phyloP scores from a whole-genome alignment of 1,139 yeast genomes.

The Pichia sp. region DNA sequence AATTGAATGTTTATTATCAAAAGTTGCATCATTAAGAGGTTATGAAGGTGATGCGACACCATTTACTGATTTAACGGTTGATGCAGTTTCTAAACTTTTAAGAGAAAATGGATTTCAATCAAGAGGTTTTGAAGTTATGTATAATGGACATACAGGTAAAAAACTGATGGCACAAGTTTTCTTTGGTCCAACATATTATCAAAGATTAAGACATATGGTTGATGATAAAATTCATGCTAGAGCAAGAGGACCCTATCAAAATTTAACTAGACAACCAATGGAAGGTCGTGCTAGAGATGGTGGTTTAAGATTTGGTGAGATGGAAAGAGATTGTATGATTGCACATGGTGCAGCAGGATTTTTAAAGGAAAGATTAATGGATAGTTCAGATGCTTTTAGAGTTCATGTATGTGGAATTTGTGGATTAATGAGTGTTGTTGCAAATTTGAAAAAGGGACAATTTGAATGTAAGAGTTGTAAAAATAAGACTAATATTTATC shows the following conservation, averaged over 20 bases:
- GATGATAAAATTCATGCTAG: constrained; percentile 99
- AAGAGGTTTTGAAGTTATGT: constrained; percentile 97
- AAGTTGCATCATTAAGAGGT: constrained; percentile 92
- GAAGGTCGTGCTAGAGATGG: constrained; percentile 99
- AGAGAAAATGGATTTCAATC: constrained; percentile 97
- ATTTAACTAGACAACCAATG: constrained; percentile 96
- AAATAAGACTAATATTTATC: constrained; percentile 96
- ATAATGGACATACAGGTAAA: constrained; percentile 97
- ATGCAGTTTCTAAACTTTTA: constrained; percentile 83
- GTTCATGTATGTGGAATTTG: constrained; percentile 98
- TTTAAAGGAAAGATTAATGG: constrained; percentile 95
- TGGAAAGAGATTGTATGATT: constrained; percentile 99
- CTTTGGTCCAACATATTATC: constrained; percentile 98
- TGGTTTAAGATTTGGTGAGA: constrained; percentile 98
- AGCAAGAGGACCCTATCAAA: constrained; percentile 99
- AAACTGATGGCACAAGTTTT: constrained; percentile 96
- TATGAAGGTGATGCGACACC: constrained; percentile 99
- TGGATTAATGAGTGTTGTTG: constrained; percentile 96
- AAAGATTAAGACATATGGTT: constrained; percentile 98
- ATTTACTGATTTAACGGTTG: constrained; percentile 95
- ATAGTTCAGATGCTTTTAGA: constrained; percentile 97
- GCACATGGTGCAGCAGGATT: constrained; percentile 99
- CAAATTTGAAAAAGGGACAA: constrained; percentile 93
- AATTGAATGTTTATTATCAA: constrained; percentile 93
- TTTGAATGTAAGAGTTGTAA: constrained; percentile 98